phyloP scores from a whole-genome alignment of 2,329 filamentous ascomycete genomes.

The Rutstroemia sp. region DNA sequence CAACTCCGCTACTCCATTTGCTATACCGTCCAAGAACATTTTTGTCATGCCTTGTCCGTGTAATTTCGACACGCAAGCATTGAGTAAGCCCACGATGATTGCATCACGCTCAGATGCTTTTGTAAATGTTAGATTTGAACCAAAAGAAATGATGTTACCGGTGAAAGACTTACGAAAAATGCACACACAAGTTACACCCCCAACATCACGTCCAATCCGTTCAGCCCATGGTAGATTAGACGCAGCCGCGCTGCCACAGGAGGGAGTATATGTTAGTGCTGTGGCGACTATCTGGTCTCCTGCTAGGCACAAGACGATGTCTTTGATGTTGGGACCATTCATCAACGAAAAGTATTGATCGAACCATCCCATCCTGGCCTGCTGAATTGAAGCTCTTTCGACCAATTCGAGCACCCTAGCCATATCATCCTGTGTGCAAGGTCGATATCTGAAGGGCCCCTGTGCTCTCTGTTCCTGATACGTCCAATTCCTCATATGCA shows the following conservation, averaged over 20 bases:
- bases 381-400: conserved; percentile 38
- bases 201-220: conserved; percentile 42
- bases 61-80: conserved; percentile 43
- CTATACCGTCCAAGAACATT: conserved; percentile 50
- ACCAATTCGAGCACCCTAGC: conserved; percentile 42
- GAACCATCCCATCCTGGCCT: conserved; percentile 48
- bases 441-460: conserved; percentile 34
- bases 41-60: conserved; percentile 42
- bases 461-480: conserved; percentile 31
- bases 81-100: conserved; percentile 45
- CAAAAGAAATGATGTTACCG: neutral
- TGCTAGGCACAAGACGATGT: conserved; percentile 48
- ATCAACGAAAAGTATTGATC: conserved; percentile 49
- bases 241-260: conserved; percentile 38
- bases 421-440: conserved; percentile 34
- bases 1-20: conserved; percentile 42
- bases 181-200: conserved; percentile 54
- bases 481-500: conserved; percentile 42
- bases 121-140: conserved; percentile 9
- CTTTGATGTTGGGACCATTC: conserved; percentile 40
- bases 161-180: conserved; percentile 40
- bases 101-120: conserved; percentile 32
- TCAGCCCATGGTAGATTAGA: conserved; percentile 50
- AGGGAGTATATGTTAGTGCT: conserved; percentile 46
- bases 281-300: conserved; percentile 42